phyloP scores from a whole-genome alignment of 1,284 basidiomycete genomes.

The Megacollybia platyphylla region DNA sequence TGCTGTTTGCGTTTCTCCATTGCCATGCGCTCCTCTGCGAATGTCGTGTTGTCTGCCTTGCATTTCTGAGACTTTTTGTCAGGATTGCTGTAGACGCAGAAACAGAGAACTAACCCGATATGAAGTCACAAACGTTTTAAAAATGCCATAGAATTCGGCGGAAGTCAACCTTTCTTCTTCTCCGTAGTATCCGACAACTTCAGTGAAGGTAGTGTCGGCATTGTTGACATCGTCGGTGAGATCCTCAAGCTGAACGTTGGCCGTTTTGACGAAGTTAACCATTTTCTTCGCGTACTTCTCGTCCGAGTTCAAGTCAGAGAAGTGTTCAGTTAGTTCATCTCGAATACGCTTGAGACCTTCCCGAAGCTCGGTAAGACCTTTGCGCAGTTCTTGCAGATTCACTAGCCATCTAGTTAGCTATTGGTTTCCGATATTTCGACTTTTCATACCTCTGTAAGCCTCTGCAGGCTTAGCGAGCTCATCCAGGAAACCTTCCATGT shows the following conservation, averaged over 20 bases:
- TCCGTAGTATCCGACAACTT: conserved; percentile 82
- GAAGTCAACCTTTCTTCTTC: conserved; percentile 80
- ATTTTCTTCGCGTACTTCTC: conserved; percentile 81
- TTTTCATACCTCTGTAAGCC: conserved; percentile 72
- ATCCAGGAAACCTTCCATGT: conserved; percentile 81
- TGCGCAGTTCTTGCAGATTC: conserved; percentile 67
- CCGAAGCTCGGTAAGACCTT: conserved; percentile 60
- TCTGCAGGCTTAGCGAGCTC: conserved; percentile 87
- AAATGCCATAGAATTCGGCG: conserved; percentile 86
- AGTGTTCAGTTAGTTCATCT: conserved; percentile 69
- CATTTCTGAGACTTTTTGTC: conserved; percentile 60
- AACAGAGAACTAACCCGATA: conserved; percentile 52
- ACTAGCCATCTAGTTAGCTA: conserved; percentile 25
- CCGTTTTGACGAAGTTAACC: conserved; percentile 77
- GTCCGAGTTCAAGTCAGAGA: conserved; percentile 53
- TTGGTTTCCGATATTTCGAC: conserved; percentile 5
- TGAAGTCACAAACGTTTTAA: conserved; percentile 89
- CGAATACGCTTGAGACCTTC: conserved; percentile 71
- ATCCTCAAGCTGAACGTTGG: conserved; percentile 64
- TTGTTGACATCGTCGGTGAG: conserved; percentile 76
- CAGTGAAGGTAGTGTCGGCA: conserved; percentile 70
- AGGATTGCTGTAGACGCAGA: not conserved
- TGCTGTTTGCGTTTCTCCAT: conserved; percentile 54
- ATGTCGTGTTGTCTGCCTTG: conserved; percentile 60
- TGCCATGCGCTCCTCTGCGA: conserved; percentile 53